Evolutionary conservation across 2,329 filamentous ascomycete species (phyloP).

Genomic region (Penicillium brevicompactum): DNA sequence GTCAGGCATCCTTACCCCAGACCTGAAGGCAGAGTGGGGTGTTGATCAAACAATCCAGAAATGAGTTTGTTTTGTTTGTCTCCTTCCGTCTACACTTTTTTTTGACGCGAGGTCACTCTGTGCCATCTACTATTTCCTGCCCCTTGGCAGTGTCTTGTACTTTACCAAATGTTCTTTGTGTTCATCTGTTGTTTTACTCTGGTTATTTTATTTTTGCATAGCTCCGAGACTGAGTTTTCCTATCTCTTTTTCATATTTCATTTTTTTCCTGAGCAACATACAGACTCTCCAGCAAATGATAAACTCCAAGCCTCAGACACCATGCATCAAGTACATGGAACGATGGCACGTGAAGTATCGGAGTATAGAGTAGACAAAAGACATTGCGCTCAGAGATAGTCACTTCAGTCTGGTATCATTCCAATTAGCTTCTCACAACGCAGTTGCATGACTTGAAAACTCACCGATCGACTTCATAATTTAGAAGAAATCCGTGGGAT

Average conservation of each 20-base stretch:
- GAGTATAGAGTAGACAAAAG: no score
- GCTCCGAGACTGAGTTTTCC: not conserved
- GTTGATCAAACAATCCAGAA: slow-evolving; percentile 4
- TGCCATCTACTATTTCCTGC: not conserved
- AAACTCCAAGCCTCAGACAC: no score
- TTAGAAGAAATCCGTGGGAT: slow-evolving; percentile 5
- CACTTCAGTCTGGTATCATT: no score
- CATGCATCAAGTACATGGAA: no score
- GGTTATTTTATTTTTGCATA: not conserved
- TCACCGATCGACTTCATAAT: not conserved
- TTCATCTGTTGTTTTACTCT: not conserved
- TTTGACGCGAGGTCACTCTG: not conserved
- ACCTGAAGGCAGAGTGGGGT: slow-evolving; percentile 21
- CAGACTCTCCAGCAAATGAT: not conserved
- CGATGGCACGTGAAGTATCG: no score
- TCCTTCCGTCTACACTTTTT: not conserved
- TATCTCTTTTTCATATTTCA: not conserved
- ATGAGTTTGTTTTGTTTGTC: slow-evolving; percentile 2
- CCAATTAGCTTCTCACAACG: not conserved
- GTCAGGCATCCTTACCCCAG: slow-evolving; percentile 18
- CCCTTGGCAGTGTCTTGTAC: not conserved
- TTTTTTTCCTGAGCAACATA: no score
- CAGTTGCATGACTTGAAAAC: not conserved
- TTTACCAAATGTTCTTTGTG: not conserved
- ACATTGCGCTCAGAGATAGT: no score